Evolutionary conservation across 1,284 basidiomycete genomes (phyloP), one percentile per base, ranked within the genome.

Genomic region (Crucibulum parvulum): DNA sequence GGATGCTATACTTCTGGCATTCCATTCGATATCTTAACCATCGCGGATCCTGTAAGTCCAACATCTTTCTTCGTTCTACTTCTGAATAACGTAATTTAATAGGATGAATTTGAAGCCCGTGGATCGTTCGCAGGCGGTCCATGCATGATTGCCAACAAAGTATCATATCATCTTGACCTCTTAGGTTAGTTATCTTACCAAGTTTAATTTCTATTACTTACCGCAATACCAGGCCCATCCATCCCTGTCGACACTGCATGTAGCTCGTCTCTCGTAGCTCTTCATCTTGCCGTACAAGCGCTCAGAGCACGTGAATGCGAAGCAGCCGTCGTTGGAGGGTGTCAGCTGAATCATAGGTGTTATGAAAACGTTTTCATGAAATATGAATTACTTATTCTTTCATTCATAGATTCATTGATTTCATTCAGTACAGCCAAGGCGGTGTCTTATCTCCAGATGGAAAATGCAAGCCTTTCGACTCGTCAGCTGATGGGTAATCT

Each of bases 131-230:
- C 39, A 9, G 39, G 39, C 6, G 61, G 66, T 16, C 77, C 78
- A 6, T 66, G 69, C n/a, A 78, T 78, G 68, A 66, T 81, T 11
- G 81, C 83, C 6, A 84, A 85, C 65, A 72, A 76, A 24, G 72
- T 85, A 15, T 83, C 84, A 11, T 83, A 83, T 59, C 76, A 80
- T 48, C 74, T 86, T 43, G 82, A 86, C 63, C 68, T 85, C 34
- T 62, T 65, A 13, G 74, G 74, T n/a, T n/a, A n/a, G n/a, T n/a
- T n/a, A n/a, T n/a, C n/a, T n/a, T n/a, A n/a, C n/a, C n/a, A n/a
- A n/a, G n/a, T n/a, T n/a, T n/a, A n/a, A n/a, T n/a, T n/a, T n/a
- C n/a, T n/a, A n/a, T n/a, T n/a, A n/a, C n/a, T n/a, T n/a, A n/a
- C n/a, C n/a, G n/a, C n/a, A n/a, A n/a, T n/a, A n/a, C n/a, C n/a